These are phyloP conservation scores for Sordariomycetes sp. DNA, from an alignment of 2,329 filamentous ascomycete species.

Conservation along the genomic window DNA sequence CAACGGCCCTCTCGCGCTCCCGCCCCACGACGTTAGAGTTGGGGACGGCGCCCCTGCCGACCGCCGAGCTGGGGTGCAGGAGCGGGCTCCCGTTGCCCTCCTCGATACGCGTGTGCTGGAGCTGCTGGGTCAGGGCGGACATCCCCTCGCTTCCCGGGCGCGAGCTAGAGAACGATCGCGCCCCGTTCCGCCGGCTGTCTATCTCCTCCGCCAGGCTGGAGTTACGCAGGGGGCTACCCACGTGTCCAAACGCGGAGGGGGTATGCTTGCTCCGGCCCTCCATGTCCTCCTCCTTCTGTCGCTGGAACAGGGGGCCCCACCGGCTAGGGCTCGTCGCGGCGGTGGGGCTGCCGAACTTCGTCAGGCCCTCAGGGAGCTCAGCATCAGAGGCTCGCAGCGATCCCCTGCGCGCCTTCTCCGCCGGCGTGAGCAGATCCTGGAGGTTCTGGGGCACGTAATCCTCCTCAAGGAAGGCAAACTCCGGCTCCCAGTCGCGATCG, in stretches of 20 bases:
- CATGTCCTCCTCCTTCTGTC: conserved; percentile 41
- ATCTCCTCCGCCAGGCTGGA: conserved; percentile 48
- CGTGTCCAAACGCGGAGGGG: conserved; percentile 52
- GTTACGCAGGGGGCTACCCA: conserved; percentile 54
- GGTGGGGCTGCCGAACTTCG: conserved; percentile 52
- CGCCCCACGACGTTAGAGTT: conserved; percentile 19
- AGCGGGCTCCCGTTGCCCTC: conserved; percentile 37
- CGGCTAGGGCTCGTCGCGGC: conserved; percentile 46
- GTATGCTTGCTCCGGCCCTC: conserved; percentile 23
- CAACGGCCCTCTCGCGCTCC: conserved; percentile 28
- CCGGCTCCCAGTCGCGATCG: conserved; percentile 52
- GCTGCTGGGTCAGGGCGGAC: conserved; percentile 49
- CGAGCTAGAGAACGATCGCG: conserved; percentile 22
- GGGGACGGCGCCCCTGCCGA: conserved; percentile 26
- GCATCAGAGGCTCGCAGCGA: conserved; percentile 47
- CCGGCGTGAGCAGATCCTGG: conserved; percentile 55
- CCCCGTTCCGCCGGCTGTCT: conserved; percentile 16
- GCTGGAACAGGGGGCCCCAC: conserved; percentile 51
- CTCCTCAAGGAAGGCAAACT: conserved; percentile 71
- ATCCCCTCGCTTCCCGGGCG: conserved; percentile 39
- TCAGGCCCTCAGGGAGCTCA: conserved; percentile 27
- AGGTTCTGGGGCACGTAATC: conserved; percentile 72
- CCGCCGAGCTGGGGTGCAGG: conserved; percentile 36
- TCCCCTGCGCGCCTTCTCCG: conserved; percentile 55
- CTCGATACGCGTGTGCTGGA: conserved; percentile 47